These are phyloP conservation scores for bread wheat (Triticum aestivum) DNA, from an alignment of 176 grass and related monocot genomes.

Conservation along the genomic window IWGSC_CS_RefSeq_v2.1 NC_057797.1:5815094-5815593, in stretches of 20 bases:
- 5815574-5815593: not conserved
- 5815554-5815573: not conserved
- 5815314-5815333: conserved; percentile 76
- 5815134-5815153: conserved; percentile 85
- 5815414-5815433: conserved; percentile 43
- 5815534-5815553: not conserved
- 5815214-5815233: not conserved
- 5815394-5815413: conserved; percentile 2
- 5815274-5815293: conserved; percentile 97
- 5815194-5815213: not conserved
- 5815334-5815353: conserved; percentile 63
- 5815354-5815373: conserved; percentile 42
- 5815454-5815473: not conserved
- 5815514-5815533: not conserved
- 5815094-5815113: conserved; percentile 80
- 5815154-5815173: conserved; percentile 71
- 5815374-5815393: conserved; percentile 9
- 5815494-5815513: not conserved
- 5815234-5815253: not conserved
- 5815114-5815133: conserved; percentile 98
- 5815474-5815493: not conserved
- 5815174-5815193: conserved; percentile 68
- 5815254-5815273: conserved; percentile 35
- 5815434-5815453: conserved; percentile 8
- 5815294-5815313: conserved; percentile 96